Evolutionary conservation across 2,329 filamentous ascomycete genomes (phyloP).

Genomic region (Capronia coronata): DNA sequence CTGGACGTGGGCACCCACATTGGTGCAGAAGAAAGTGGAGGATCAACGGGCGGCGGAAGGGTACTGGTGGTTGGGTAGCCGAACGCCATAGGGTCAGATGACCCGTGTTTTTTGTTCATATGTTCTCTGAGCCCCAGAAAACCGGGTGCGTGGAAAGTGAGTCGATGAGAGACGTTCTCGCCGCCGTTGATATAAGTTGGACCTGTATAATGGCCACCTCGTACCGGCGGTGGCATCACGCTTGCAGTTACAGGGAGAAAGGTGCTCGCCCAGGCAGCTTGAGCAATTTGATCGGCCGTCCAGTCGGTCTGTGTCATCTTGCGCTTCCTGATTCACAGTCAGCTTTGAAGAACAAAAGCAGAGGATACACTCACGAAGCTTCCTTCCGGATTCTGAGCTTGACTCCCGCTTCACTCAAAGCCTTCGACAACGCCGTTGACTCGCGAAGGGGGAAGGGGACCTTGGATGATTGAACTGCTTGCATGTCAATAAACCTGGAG

Average conservation of each 20-base stretch:
- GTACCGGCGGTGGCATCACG: background rate
- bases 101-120: background rate
- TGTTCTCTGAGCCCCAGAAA: background rate
- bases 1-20: background rate
- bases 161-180: background rate
- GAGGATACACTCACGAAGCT: conserved; percentile 15
- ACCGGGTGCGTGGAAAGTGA: background rate
- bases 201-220: background rate
- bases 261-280: background rate
- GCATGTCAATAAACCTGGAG: conserved; percentile 12
- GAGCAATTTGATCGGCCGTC: background rate
- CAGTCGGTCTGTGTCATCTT: background rate
- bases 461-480: conserved; percentile 36
- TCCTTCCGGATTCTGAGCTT: conserved; percentile 76
- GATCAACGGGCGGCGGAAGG: background rate
- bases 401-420: conserved; percentile 82
- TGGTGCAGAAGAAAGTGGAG: background rate
- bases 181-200: background rate
- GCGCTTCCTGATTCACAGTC: background rate
- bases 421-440: conserved; percentile 67
- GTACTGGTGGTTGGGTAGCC: background rate
- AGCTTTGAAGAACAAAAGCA: background rate
- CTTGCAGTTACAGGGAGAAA: background rate
- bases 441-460: conserved; percentile 41
- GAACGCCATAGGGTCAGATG: background rate